These are phyloP conservation scores for Chalciporus piperatus DNA, from an alignment of 768 basidiomycete species.

Conservation along the genomic window DNA sequence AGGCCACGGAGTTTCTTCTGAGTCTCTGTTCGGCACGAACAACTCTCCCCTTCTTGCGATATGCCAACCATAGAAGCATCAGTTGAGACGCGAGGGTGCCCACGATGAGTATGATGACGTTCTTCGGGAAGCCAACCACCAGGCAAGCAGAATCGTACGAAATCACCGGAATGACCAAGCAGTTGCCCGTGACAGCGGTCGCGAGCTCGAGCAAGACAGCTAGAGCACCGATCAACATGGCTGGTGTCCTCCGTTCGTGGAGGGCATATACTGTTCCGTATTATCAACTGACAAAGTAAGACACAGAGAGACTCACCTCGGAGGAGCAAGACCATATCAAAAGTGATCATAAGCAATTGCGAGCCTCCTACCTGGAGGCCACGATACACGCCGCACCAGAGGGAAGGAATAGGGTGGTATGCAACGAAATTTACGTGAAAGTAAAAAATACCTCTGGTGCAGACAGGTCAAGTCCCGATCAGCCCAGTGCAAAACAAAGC, in stretches of 20 bases:
- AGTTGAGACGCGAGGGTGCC: conserved; percentile 12
- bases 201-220: conserved; percentile 12
- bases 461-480: background rate
- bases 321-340: conserved; percentile 20
- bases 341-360: conserved; percentile 12
- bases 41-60: conserved; percentile 8
- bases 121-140: background rate
- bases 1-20: conserved; percentile 5
- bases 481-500: too few species aligned
- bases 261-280: conserved; percentile 20
- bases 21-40: background rate
- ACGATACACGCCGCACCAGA: too few species aligned
- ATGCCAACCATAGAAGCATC: conserved; percentile 19
- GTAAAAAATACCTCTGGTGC: conserved; percentile 6
- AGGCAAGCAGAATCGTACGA: conserved; percentile 17
- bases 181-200: background rate
- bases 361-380: too few species aligned
- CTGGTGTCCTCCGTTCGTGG: conserved; percentile 1
- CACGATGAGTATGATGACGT: background rate
- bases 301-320: conserved; percentile 15
- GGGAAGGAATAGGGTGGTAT: background rate
- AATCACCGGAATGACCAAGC: conserved; percentile 1
- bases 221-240: background rate
- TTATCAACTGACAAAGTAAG: background rate
- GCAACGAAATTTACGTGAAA: conserved; percentile 2